Evolutionary conservation across 1,284 basidiomycete genomes (phyloP), one percentile per base, ranked within the genome.

Genomic region (Heterobasidion parviporum): DNA sequence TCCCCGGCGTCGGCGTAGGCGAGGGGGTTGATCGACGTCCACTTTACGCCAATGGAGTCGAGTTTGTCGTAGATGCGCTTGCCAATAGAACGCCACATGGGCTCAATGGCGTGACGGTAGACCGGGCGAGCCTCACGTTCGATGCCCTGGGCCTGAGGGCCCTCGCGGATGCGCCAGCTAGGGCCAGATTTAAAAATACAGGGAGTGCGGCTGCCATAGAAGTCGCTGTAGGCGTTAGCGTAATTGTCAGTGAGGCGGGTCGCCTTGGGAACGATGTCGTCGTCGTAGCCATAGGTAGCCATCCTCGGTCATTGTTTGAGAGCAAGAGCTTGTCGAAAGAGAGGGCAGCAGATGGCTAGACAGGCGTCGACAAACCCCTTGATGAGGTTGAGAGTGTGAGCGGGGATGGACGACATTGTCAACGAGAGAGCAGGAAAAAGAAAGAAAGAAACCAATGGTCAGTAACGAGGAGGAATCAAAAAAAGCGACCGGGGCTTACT

Each of bases 141-240:
- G 61, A 70, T 63, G 34, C 63, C 33, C 59, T 67, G 63, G 14
- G 64, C 57, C 53, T 65, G n/a, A 48, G 61, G 61, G 18, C 68
- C 68, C 44, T 50, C 59, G 60, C 52, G 60, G 36, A 62, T 57
- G 55, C 53, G 63, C 69, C 68, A 70, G 49, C 36, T 57, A 54
- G 56, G 55, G n/a, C 65, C 67, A 15, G 60, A 59, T 49, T 68
- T 66, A 60, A 62, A 71, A 57, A 72, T 57, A 52, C 65, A 71
- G 44, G 59, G 61, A 54, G 66, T 58, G 52, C 58, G 50, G 56
- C 47, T 56, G 20, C 64, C 63, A 56, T 62, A 68, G 58, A 70
- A 71, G 63, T 70, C 69, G 56, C 46, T 62, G 58, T 56, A 60
- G 50, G 68, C 66, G 53, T 57, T 52, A 26, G 64, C 61, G 63